phyloP scores from a whole-genome alignment of 2,329 filamentous ascomycete genomes.

The Pyricularia sp. region DNA sequence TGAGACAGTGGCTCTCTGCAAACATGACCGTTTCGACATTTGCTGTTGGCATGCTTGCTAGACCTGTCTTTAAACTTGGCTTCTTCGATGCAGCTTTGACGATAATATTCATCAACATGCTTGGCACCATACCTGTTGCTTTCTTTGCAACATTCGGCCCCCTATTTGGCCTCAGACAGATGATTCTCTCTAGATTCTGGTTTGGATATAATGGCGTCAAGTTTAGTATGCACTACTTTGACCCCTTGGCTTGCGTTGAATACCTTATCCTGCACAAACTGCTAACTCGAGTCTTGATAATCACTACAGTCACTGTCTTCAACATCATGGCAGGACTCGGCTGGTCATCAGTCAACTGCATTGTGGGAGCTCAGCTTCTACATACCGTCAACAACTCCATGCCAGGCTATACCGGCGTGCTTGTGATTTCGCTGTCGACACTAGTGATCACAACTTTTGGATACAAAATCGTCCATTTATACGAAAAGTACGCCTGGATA shows the following conservation, averaged over 20 bases:
- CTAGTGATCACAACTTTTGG: conserved; percentile 64
- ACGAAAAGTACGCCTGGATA: conserved; percentile 69
- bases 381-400: conserved; percentile 62
- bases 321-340: conserved; percentile 64
- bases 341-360: conserved; percentile 69
- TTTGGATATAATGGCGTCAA: conserved; percentile 56
- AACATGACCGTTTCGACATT: conserved; percentile 73
- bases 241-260: not conserved
- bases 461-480: conserved; percentile 66
- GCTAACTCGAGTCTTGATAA: not conserved
- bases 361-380: conserved; percentile 71
- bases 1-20: conserved; percentile 60
- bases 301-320: conserved; percentile 50
- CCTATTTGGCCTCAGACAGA: conserved; percentile 48
- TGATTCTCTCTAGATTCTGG: conserved; percentile 50
- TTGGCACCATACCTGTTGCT: conserved; percentile 48
- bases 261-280: not conserved
- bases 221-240: conserved; percentile 38
- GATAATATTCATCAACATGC: conserved; percentile 65
- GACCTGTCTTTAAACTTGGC: conserved; percentile 59
- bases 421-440: conserved; percentile 62
- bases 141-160: conserved; percentile 47
- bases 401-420: conserved; percentile 64
- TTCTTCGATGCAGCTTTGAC: conserved; percentile 65
- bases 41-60: conserved; percentile 62